These are phyloP conservation scores for Syzygium syzygioides DNA, from an alignment of 441 rosid genomes.

Conservation along the genomic window DNA sequence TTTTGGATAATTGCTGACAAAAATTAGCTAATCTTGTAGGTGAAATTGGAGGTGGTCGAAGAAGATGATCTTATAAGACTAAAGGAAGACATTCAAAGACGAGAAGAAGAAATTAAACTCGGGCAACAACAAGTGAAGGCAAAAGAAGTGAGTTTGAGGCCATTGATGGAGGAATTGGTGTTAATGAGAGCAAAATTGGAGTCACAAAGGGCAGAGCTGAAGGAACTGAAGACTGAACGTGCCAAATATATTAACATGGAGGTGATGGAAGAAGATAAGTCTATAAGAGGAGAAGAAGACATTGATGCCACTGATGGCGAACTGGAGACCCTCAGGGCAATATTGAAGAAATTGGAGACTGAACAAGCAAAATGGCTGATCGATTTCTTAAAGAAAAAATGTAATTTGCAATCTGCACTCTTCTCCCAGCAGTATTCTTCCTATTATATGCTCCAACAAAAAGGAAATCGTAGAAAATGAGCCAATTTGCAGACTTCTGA, in stretches of 20 bases:
- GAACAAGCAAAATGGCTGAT: fast-evolving
- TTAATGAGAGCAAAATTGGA: background rate
- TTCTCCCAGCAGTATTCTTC: background rate
- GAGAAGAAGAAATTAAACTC: fast-evolving
- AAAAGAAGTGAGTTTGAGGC: fast-evolving
- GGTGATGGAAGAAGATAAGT: background rate
- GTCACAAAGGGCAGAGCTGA: fast-evolving
- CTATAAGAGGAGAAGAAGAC: background rate
- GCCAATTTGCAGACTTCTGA: background rate
- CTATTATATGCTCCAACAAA: background rate
- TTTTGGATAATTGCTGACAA: background rate
- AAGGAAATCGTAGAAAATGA: background rate
- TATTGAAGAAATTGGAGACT: fast-evolving
- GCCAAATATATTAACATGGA: fast-evolving
- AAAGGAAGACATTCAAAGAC: background rate
- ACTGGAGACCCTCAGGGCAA: background rate
- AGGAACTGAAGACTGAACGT: background rate
- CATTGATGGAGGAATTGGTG: fast-evolving
- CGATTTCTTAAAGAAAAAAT: fast-evolving
- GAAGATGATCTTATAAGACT: background rate
- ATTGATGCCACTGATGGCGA: fast-evolving
- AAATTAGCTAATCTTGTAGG: background rate
- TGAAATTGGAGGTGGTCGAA: background rate
- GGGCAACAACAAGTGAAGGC: fast-evolving
- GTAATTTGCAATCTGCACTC: background rate